Conservation (phyloP, 1,284 basidiomycete genomes). For the Ganoderma boninense region DNA sequence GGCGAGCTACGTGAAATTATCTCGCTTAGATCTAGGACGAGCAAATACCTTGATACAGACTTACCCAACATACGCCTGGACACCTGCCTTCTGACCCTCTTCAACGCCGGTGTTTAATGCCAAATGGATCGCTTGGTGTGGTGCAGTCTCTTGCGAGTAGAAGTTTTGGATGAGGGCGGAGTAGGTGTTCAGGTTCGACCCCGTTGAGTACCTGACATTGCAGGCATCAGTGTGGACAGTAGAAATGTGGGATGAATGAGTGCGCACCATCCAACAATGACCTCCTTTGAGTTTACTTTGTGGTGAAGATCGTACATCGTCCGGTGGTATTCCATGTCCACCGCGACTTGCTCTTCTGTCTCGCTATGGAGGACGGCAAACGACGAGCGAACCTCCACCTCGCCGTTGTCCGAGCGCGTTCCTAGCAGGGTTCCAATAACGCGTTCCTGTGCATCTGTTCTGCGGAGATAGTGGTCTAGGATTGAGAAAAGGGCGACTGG, state of each 20-base stretch:
- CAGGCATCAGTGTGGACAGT: background rate
- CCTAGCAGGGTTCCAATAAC: slow-evolving; percentile 98
- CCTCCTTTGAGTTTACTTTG: slow-evolving; percentile 85
- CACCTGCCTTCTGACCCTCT: slow-evolving; percentile 76
- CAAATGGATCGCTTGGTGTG: slow-evolving; percentile 92
- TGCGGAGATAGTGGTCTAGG: slow-evolving; percentile 96
- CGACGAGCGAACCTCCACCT: slow-evolving; percentile 75
- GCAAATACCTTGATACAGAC: slow-evolving; percentile 32
- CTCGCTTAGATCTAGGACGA: slow-evolving; percentile 2
- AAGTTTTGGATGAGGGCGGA: slow-evolving; percentile 99
- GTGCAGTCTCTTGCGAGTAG: slow-evolving; percentile 91
- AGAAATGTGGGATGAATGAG: background rate
- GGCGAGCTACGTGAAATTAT: slow-evolving; percentile 64
- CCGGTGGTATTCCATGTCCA: slow-evolving; percentile 97
- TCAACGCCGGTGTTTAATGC: slow-evolving; percentile 90
- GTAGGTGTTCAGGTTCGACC: slow-evolving; percentile 92
- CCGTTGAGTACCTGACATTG: slow-evolving; percentile 83
- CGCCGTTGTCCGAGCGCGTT: slow-evolving; percentile 70
- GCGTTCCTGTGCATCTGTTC: slow-evolving; percentile 83
- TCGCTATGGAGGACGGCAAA: slow-evolving; percentile 95
- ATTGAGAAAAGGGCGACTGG: slow-evolving; percentile 96
- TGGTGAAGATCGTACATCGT: slow-evolving; percentile 93
- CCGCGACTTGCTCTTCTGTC: slow-evolving; percentile 90
- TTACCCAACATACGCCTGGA: slow-evolving; percentile 90
- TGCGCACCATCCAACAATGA: slow-evolving; percentile 89